Conservation (phyloP, 148 eudicot genomes). For the Camellia japonica region DNA sequence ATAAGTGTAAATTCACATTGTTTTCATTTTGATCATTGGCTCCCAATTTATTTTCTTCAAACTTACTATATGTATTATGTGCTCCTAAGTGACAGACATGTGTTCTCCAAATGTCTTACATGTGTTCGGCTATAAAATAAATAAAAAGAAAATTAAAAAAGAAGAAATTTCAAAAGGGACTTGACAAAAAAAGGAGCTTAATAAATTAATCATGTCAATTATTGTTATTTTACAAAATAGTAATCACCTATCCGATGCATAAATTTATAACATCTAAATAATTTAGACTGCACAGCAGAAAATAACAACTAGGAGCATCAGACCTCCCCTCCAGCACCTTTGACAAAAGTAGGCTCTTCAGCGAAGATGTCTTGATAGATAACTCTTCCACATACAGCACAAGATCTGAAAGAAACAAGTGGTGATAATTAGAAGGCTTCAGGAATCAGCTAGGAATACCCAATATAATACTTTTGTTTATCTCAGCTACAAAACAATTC, state of each 20-base stretch:
- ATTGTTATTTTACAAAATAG: too few relatives aligned
- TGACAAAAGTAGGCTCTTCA: constrained; percentile 36
- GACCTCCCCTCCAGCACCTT: constrained; percentile 43
- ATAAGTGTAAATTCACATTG: too few relatives aligned
- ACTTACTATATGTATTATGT: too few relatives aligned
- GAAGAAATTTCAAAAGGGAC: too few relatives aligned
- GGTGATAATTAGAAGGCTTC: background rate
- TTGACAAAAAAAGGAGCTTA: too few relatives aligned
- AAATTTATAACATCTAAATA: background rate
- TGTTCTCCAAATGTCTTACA: too few relatives aligned
- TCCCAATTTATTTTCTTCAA: too few relatives aligned
- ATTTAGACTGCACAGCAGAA: background rate
- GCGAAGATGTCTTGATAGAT: constrained; percentile 28
- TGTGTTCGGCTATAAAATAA: too few relatives aligned
- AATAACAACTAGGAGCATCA: constrained; percentile 9
- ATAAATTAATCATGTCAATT: too few relatives aligned
- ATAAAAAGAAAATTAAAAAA: too few relatives aligned
- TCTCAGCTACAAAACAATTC: background rate
- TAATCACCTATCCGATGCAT: background rate
- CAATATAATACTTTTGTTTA: background rate
- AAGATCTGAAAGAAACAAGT: constrained; percentile 31
- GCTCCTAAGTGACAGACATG: too few relatives aligned
- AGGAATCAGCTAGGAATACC: background rate
- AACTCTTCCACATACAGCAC: constrained; percentile 43
- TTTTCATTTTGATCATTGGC: too few relatives aligned